Conservation (phyloP, 148 eudicot genomes). For the Oxyria digyna region DNA sequence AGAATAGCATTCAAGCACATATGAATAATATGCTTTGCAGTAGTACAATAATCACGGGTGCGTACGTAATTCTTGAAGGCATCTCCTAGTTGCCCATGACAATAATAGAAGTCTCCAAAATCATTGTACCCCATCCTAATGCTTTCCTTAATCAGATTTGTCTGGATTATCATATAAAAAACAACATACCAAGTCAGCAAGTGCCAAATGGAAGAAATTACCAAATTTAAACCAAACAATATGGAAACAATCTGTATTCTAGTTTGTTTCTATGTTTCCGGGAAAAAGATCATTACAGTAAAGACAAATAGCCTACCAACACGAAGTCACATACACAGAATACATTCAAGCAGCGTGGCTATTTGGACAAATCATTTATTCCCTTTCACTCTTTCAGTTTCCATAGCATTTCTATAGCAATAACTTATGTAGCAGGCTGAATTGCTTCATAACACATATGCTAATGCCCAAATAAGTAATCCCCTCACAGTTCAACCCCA, state of each 20-base stretch:
- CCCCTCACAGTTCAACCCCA: background rate
- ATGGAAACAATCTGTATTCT: background rate
- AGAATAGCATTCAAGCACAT: conserved; percentile 92
- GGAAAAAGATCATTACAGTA: background rate
- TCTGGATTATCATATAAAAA: conserved; percentile 35
- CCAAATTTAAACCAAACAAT: background rate
- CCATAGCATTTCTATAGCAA: background rate
- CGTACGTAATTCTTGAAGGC: conserved; percentile 88
- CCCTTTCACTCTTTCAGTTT: background rate
- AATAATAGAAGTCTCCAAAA: conserved; percentile 79
- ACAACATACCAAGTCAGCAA: background rate
- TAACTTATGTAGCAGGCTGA: too few relatives aligned
- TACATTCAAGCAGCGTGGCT: background rate
- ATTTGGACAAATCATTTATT: background rate
- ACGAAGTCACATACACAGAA: background rate
- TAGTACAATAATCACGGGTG: conserved; percentile 98
- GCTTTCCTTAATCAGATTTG: conserved; percentile 96
- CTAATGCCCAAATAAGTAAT: background rate
- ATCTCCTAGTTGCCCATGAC: conserved; percentile 81
- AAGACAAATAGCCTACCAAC: background rate
- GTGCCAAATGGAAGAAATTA: background rate
- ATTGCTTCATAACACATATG: background rate
- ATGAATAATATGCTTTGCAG: conserved; percentile 72
- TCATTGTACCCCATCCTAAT: conserved; percentile 97
- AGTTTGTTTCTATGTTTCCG: background rate